Conservation (phyloP, 306 rosid species). For the Hippophae gyantsensis region DNA sequence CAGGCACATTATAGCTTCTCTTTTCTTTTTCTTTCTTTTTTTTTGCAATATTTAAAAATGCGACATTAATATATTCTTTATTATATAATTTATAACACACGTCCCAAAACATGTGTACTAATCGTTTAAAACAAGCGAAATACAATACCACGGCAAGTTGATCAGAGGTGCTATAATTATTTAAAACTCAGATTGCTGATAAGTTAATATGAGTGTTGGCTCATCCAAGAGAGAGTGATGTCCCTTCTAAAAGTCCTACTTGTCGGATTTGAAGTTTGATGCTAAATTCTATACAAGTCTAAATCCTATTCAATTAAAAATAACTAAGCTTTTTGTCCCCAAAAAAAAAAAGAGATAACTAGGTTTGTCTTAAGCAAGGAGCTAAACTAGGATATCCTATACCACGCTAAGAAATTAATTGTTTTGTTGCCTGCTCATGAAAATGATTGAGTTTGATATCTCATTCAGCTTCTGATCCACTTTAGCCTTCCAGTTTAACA, state of each 20-base stretch:
- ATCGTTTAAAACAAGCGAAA: no score
- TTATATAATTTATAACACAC: no score
- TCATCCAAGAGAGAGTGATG: background rate
- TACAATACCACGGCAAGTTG: no score
- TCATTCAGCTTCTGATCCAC: slow-evolving; percentile 63
- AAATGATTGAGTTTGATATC: slow-evolving; percentile 44
- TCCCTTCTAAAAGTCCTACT: slow-evolving; percentile 6
- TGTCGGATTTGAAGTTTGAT: slow-evolving; percentile 18
- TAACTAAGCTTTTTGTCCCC: no score
- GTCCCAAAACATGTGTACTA: no score
- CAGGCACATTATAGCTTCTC: no score
- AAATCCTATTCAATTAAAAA: slow-evolving; percentile 23
- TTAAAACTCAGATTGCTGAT: no score
- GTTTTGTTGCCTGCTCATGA: slow-evolving; percentile 35
- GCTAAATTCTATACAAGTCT: slow-evolving; percentile 45
- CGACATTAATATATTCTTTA: no score
- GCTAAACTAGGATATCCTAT: slow-evolving; percentile 25
- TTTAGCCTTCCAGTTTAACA: slow-evolving; percentile 67
- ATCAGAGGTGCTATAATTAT: no score
- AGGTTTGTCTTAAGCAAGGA: slow-evolving; percentile 2
- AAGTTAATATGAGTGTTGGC: background rate
- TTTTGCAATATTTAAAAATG: no score
- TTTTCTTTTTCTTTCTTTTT: no score
- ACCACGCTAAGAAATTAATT: slow-evolving; percentile 25
- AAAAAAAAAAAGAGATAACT: slow-evolving; percentile 4